Conservation (phyloP, 768 basidiomycete genomes). For the Lyophyllum decastes region DNA sequence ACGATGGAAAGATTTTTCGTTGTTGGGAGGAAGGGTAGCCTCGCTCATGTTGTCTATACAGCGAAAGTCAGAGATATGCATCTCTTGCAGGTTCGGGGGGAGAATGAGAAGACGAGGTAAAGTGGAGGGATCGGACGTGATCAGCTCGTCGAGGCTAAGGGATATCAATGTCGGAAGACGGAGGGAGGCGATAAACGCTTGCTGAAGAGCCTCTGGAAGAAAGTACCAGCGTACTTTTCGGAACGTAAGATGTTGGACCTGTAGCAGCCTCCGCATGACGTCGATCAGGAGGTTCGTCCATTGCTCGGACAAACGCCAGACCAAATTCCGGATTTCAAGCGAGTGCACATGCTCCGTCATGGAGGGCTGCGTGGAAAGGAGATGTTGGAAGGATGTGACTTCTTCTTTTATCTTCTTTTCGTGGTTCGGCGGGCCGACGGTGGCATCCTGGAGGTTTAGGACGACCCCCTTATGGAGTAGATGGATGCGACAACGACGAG, state of each 20-base stretch:
- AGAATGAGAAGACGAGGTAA: neutral
- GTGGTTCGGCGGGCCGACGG: neutral
- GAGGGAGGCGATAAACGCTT: neutral
- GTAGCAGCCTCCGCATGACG: neutral
- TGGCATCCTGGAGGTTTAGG: neutral
- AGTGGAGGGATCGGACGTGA: neutral
- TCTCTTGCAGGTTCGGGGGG: neutral
- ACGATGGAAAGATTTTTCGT: neutral
- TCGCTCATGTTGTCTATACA: neutral
- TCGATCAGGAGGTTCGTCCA: neutral
- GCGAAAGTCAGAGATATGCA: neutral
- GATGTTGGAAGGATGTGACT: neutral
- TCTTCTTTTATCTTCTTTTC: neutral
- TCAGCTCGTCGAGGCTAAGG: neutral
- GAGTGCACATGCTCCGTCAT: neutral
- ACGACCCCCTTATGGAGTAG: neutral
- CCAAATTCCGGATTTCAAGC: neutral
- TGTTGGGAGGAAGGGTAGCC: neutral
- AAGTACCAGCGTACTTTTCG: neutral
- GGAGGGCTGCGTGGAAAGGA: neutral
- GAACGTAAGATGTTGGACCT: neutral
- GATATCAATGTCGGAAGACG: neutral
- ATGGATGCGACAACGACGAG: neutral
- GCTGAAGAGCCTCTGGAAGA: neutral
- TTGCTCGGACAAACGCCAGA: neutral